phyloP scores from a whole-genome alignment of 495 filamentous ascomycete genomes.

The Hypoxylon perforatum region DNA sequence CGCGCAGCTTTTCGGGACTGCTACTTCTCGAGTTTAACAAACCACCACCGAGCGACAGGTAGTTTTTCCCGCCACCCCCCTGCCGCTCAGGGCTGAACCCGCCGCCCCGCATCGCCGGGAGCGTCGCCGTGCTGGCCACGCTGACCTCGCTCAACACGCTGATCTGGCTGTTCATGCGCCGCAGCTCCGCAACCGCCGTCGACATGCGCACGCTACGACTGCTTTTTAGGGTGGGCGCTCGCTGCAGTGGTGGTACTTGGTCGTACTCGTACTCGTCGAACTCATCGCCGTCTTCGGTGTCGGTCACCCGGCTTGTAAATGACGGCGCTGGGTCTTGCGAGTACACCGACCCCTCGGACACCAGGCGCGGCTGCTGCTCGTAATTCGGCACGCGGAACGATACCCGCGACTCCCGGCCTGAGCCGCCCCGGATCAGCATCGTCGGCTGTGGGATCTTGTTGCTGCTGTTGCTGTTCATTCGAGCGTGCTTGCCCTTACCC shows the following conservation, averaged over 20 bases:
- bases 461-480: too few species aligned
- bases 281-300: background rate
- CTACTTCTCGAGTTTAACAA: background rate
- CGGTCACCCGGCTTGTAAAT: too few species aligned
- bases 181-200: slow-evolving; percentile 44
- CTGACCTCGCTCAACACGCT: slow-evolving; percentile 46
- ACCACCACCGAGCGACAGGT: slow-evolving; percentile 40
- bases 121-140: slow-evolving; percentile 44
- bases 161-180: slow-evolving; percentile 50
- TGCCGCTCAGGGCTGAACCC: slow-evolving; percentile 42
- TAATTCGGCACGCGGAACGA: slow-evolving; percentile 21
- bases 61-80: slow-evolving; percentile 41
- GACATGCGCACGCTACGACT: slow-evolving; percentile 37
- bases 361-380: slow-evolving; percentile 14
- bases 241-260: slow-evolving; percentile 34
- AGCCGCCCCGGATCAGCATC: too few species aligned
- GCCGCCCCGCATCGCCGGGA: slow-evolving; percentile 45
- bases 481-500: too few species aligned
- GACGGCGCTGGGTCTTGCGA: slow-evolving; percentile 47
- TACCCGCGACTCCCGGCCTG: slow-evolving; percentile 13
- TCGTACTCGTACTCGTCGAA: slow-evolving; percentile 6
- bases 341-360: slow-evolving; percentile 40
- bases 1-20: background rate
- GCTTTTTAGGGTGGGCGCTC: slow-evolving; percentile 12
- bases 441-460: too few species aligned